Conservation (phyloP, 2,329 filamentous ascomycete species). For the Trichoderma gracile region DNA sequence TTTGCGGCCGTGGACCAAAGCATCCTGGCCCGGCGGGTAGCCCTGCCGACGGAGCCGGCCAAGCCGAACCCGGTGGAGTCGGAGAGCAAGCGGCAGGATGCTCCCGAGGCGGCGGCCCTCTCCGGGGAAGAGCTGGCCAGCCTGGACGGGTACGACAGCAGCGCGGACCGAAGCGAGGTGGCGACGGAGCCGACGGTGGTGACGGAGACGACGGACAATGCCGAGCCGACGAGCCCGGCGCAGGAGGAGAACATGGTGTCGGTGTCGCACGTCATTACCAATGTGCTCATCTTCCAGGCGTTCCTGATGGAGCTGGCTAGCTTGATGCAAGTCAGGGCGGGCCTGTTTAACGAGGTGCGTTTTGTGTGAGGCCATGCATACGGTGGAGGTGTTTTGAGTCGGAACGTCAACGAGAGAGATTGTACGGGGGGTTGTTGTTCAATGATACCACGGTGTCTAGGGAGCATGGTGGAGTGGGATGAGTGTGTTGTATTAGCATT, state of each 20-base stretch:
- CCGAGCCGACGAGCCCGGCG: conserved; percentile 23
- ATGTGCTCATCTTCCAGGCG: conserved; percentile 75
- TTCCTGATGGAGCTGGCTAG: conserved; percentile 77
- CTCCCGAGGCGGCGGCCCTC: conserved; percentile 28
- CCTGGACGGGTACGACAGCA: conserved; percentile 29
- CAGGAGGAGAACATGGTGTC: conserved; percentile 51
- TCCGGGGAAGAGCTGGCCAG: conserved; percentile 26
- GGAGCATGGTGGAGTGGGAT: not conserved
- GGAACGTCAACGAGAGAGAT: not conserved
- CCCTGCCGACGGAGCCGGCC: conserved; percentile 46
- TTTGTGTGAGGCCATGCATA: conserved; percentile 48
- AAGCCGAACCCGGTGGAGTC: conserved; percentile 52
- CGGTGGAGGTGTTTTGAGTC: not conserved
- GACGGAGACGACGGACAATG: conserved; percentile 31
- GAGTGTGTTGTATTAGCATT: conserved; percentile 2
- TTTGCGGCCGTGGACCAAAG: conserved; percentile 66
- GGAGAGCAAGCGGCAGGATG: conserved; percentile 39
- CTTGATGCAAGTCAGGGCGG: conserved; percentile 71
- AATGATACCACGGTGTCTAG: not conserved
- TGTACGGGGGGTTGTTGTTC: conserved; percentile 4
- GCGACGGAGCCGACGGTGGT: conserved; percentile 28
- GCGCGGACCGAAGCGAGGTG: conserved; percentile 27
- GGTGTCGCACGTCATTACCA: conserved; percentile 77
- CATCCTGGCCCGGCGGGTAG: conserved; percentile 58
- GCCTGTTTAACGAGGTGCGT: conserved; percentile 73